A percentile compares a stretch with the other conserved stretches of the same genome.
Conservation (phyloP, 208 protist genomes). For the Acanthamoeba pearcei region DNA sequence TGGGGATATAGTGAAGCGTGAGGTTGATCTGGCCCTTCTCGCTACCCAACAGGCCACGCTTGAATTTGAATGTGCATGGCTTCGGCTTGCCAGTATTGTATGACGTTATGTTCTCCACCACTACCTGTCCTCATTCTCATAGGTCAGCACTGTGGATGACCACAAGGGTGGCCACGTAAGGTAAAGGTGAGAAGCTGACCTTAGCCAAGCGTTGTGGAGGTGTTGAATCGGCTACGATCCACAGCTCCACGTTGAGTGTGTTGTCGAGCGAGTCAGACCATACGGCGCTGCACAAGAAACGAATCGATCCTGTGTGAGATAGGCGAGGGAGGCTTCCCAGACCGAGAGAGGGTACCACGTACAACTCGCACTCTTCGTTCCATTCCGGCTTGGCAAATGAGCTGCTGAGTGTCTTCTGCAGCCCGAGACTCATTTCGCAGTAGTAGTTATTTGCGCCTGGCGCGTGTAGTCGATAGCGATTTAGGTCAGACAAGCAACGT, state of each 20-base stretch:
- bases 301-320: neutral
- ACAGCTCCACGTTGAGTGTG: conserved; percentile 38
- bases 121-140: neutral
- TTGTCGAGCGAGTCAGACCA: conserved; percentile 35
- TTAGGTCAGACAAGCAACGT: no score
- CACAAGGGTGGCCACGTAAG: neutral
- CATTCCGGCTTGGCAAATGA: conserved; percentile 62
- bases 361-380: conserved; percentile 71
- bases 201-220: neutral
- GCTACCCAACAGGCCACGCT: conserved; percentile 49
- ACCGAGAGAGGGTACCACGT: neutral
- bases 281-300: neutral
- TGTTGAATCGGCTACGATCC: neutral
- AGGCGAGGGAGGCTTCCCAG: neutral
- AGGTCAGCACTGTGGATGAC: neutral
- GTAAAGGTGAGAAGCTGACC: neutral
- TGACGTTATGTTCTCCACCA: conserved; percentile 25
- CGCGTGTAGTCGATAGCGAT: neutral
- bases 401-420: conserved; percentile 61
- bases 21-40: conserved; percentile 50
- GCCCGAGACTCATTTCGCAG: conserved; percentile 35
- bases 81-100: conserved; percentile 32
- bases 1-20: conserved; percentile 66
- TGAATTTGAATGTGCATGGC: conserved; percentile 56
- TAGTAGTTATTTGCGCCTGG: conserved; percentile 29